Evolutionary conservation across 2,329 filamentous ascomycete species (phyloP).

Genomic region (Leptosphaerulina australis): DNA sequence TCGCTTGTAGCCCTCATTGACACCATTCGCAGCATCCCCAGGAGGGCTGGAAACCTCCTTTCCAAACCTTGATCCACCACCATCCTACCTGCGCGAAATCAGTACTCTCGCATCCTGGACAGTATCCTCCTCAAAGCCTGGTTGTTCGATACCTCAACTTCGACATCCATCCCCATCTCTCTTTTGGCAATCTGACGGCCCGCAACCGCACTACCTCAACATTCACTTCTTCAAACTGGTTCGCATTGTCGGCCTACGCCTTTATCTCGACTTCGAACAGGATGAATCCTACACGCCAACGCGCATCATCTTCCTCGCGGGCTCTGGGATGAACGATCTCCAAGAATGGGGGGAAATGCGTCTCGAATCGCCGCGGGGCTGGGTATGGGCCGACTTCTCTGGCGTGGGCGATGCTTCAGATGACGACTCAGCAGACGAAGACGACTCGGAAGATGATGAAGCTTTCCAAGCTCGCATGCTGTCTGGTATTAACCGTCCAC

Average conservation of each 20-base stretch:
- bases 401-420: conserved; percentile 60
- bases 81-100: conserved; percentile 73
- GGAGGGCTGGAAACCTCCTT: conserved; percentile 18
- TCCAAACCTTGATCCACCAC: conserved; percentile 43
- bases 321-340: conserved; percentile 88
- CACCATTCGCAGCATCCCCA: conserved; percentile 24
- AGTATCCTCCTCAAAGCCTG: conserved; percentile 80
- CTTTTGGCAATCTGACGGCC: conserved; percentile 88
- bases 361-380: conserved; percentile 80
- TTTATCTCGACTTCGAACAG: conserved; percentile 87
- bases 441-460: conserved; percentile 27
- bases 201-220: conserved; percentile 80
- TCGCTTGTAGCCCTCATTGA: conserved; percentile 6
- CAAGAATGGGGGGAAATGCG: conserved; percentile 84
- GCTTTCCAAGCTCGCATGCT: conserved; percentile 16
- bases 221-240: conserved; percentile 87
- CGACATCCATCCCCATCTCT: conserved; percentile 73
- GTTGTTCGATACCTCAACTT: conserved; percentile 77
- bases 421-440: conserved; percentile 27
- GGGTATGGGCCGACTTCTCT: conserved; percentile 81
- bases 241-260: conserved; percentile 76
- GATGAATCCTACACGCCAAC: conserved; percentile 98
- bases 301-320: conserved; percentile 85
- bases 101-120: conserved; percentile 83
- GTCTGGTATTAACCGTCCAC: background rate